phyloP scores from a whole-genome alignment of 225 moss, liverwort and hornwort species.

The Physcomitrellopsis africana region DNA sequence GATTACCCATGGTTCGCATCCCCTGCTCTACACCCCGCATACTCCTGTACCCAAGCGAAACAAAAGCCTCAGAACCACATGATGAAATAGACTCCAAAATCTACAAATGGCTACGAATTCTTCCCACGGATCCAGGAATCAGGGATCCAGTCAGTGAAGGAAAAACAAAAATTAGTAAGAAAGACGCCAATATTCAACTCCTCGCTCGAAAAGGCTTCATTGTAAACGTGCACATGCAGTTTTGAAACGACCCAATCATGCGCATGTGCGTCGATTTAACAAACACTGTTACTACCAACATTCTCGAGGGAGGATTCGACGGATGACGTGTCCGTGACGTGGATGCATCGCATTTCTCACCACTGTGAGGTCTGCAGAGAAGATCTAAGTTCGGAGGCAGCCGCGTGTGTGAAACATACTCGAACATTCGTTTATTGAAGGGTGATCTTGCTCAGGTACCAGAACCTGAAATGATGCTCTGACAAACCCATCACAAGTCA shows the following conservation, averaged over 20 bases:
- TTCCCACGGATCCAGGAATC: conserved; percentile 1
- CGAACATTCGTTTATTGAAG: background rate
- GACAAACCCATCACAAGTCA: background rate
- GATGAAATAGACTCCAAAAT: background rate
- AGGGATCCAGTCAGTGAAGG: background rate
- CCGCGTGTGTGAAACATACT: conserved; percentile 5
- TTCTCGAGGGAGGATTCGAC: background rate
- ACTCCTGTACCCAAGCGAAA: background rate
- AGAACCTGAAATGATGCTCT: background rate
- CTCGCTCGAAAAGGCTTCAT: background rate
- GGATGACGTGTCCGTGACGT: too few relatives aligned
- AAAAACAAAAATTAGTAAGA: background rate
- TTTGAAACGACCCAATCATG: background rate
- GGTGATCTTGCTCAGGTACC: background rate
- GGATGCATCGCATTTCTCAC: too few relatives aligned
- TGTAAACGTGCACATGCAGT: background rate
- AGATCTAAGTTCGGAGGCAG: background rate
- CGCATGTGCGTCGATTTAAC: too few relatives aligned
- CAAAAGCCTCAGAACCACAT: background rate
- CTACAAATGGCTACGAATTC: background rate
- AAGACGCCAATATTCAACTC: background rate
- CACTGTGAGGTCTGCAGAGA: background rate
- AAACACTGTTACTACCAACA: too few relatives aligned
- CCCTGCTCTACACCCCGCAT: background rate
- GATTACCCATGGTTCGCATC: background rate